Conservation (phyloP, 2,329 filamentous ascomycete genomes). For the Arthrobotrys iridis region DNA sequence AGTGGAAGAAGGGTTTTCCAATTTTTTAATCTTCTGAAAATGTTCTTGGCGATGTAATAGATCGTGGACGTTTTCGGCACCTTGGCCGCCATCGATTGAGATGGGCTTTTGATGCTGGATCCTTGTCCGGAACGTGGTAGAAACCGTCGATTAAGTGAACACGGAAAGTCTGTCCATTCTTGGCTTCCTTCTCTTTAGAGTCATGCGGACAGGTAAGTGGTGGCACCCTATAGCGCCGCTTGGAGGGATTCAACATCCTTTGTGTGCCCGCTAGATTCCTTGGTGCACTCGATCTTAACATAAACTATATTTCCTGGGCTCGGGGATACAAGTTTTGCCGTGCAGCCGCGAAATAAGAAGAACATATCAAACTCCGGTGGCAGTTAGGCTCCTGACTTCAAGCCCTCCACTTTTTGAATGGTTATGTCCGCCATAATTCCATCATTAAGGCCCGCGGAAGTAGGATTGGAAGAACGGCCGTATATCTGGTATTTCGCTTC, state of each 20-base stretch:
- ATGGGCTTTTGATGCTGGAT: neutral
- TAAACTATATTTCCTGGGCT: neutral
- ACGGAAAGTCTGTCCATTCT: neutral
- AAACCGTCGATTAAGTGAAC: neutral
- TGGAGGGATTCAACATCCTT: neutral
- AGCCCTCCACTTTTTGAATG: neutral
- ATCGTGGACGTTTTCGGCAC: neutral
- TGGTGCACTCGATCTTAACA: neutral
- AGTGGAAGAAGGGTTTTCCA: neutral
- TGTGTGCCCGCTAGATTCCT: neutral
- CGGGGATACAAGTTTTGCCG: neutral
- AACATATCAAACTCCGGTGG: neutral
- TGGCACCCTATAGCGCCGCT: neutral
- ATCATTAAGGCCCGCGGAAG: too few relatives aligned
- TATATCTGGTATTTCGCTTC: neutral
- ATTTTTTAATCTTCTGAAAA: neutral
- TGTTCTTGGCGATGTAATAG: neutral
- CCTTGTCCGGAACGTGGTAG: neutral
- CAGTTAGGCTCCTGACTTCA: neutral
- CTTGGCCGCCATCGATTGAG: neutral
- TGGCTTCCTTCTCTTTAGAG: neutral
- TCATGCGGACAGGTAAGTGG: neutral
- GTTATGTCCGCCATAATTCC: neutral
- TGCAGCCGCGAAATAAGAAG: neutral
- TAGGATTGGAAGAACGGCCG: neutral